Evolutionary conservation across 2,329 filamentous ascomycete genomes (phyloP).

Genomic region (Xylariales sp.): DNA sequence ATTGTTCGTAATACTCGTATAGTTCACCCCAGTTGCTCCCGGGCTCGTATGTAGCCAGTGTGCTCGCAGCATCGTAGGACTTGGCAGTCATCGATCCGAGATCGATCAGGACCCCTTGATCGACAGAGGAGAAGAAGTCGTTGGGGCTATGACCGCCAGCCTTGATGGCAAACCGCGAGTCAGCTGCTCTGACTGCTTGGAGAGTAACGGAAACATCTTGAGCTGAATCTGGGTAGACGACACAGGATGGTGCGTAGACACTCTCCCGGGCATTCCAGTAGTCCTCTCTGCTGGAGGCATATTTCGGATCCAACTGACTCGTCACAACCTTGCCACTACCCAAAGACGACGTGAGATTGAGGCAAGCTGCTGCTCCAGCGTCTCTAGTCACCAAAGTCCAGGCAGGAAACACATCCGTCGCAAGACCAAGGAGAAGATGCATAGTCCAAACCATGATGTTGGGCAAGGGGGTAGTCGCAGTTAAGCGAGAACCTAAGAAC

Average conservation of each 20-base stretch:
- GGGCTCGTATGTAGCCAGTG: conserved; percentile 20
- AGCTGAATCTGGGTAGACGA: conserved; percentile 20
- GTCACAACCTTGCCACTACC: conserved; percentile 11
- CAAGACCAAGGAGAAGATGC: neutral
- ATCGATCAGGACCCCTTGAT: conserved; percentile 21
- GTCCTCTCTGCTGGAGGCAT: conserved; percentile 16
- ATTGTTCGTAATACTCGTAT: conserved; percentile 15
- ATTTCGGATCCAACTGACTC: conserved; percentile 14
- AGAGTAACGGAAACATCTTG: conserved; percentile 23
- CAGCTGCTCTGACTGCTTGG: conserved; percentile 19
- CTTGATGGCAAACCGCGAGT: conserved; percentile 19
- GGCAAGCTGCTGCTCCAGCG: conserved; percentile 4
- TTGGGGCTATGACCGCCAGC: conserved; percentile 26
- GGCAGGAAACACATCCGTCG: neutral
- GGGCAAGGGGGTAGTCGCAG: too few relatives aligned
- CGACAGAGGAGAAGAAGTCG: conserved; percentile 19
- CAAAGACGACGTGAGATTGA: conserved; percentile 6
- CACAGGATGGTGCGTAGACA: conserved; percentile 21
- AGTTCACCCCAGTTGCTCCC: conserved; percentile 22
- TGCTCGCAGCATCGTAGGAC: conserved; percentile 19
- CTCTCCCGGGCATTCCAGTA: conserved; percentile 23
- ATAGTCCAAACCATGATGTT: neutral
- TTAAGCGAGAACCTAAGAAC: neutral
- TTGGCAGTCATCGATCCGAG: conserved; percentile 20
- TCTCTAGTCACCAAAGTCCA: neutral